Conservation (phyloP, 495 filamentous ascomycete species). For the Physcia stellaris region DNA sequence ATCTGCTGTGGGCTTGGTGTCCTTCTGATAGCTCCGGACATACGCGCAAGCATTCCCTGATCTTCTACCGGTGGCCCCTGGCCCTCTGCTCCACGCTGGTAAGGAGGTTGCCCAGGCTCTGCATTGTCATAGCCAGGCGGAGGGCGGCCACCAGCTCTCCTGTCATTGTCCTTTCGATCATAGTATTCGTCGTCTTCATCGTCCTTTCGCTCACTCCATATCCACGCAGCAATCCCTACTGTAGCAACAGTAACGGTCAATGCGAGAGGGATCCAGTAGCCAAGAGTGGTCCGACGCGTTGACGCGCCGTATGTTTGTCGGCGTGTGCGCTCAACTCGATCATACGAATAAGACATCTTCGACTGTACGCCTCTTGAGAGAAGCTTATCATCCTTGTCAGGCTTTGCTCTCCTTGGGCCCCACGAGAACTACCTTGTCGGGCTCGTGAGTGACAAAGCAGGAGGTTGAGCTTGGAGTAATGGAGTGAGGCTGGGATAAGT, state of each 20-base stretch:
- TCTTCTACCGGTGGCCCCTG: slow-evolving; percentile 25
- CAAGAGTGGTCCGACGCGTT: slow-evolving; percentile 53
- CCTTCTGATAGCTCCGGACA: slow-evolving; percentile 70
- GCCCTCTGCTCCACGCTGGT: slow-evolving; percentile 10
- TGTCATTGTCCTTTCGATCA: too few relatives aligned
- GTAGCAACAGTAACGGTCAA: slow-evolving; percentile 77
- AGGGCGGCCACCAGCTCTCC: slow-evolving; percentile 31
- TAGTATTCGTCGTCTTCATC: slow-evolving; percentile 51
- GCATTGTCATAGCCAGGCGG: slow-evolving; percentile 23
- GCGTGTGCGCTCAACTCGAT: slow-evolving; percentile 50
- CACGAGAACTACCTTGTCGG: too few relatives aligned
- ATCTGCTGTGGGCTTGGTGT: slow-evolving; percentile 85
- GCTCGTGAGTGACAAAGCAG: too few relatives aligned
- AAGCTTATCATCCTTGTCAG: too few relatives aligned
- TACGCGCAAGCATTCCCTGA: slow-evolving; percentile 57
- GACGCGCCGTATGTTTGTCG: slow-evolving; percentile 43
- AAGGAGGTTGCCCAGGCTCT: slow-evolving; percentile 18
- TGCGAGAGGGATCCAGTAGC: slow-evolving; percentile 76
- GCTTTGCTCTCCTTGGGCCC: too few relatives aligned
- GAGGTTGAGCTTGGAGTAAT: too few relatives aligned
- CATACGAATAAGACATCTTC: slow-evolving; percentile 62
- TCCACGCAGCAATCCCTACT: slow-evolving; percentile 74
- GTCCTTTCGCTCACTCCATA: slow-evolving; percentile 75
- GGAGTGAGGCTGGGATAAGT: too few relatives aligned
- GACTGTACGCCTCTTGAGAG: too few relatives aligned